Conservation (phyloP, 768 basidiomycete genomes). For the Lactarius quietus region DNA sequence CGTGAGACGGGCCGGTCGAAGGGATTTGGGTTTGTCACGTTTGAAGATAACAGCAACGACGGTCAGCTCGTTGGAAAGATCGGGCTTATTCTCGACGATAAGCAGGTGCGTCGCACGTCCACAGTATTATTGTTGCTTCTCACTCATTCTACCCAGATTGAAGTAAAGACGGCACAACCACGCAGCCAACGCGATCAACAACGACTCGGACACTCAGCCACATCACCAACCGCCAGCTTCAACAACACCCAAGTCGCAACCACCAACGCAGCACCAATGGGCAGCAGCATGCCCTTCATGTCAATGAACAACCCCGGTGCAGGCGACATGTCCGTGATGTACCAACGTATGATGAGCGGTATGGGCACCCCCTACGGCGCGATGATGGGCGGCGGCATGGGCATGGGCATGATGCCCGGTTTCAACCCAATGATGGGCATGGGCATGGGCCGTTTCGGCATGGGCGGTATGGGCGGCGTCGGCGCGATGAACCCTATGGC, state of each 20-base stretch:
- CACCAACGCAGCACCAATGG: constrained; percentile 30
- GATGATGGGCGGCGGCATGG: constrained; percentile 39
- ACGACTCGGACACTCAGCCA: constrained; percentile 29
- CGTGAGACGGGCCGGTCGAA: constrained; percentile 93
- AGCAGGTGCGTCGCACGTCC: constrained; percentile 57
- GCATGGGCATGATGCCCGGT: constrained; percentile 30
- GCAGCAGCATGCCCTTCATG: constrained; percentile 39
- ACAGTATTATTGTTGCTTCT: background rate
- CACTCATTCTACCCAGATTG: constrained; percentile 56
- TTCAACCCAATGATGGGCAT: constrained; percentile 31
- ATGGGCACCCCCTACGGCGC: constrained; percentile 47
- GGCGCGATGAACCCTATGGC: constrained; percentile 41
- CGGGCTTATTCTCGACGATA: constrained; percentile 79
- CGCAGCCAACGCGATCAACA: constrained; percentile 73
- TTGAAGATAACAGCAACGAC: constrained; percentile 87
- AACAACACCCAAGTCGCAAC: constrained; percentile 30
- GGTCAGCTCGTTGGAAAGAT: constrained; percentile 87
- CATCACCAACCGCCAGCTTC: constrained; percentile 24
- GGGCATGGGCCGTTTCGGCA: constrained; percentile 34
- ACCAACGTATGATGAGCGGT: constrained; percentile 94
- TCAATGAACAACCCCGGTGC: constrained; percentile 31
- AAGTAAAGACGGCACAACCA: constrained; percentile 95
- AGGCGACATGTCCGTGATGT: constrained; percentile 46
- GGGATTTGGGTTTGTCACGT: constrained; percentile 97
- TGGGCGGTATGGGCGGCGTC: constrained; percentile 47